Percentiles rank a stretch among this genome's conserved stretches.
Conservation (phyloP, 768 basidiomycete species). For the Chalciporus chontae region DNA sequence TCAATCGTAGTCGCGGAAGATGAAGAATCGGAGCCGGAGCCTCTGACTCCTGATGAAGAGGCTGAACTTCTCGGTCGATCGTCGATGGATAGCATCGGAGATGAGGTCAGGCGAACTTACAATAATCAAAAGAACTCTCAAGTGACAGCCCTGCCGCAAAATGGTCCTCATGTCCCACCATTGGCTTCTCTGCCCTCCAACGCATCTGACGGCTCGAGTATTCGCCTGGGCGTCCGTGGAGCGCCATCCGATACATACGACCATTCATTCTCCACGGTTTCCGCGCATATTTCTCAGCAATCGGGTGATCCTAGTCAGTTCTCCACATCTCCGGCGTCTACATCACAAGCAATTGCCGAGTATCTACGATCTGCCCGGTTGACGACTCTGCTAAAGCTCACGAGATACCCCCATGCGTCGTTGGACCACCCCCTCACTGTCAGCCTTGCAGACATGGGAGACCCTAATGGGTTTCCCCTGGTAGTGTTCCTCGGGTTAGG, state of each 20-base stretch:
- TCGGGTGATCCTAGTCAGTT: conserved; percentile 27
- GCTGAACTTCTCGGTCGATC: conserved; percentile 71
- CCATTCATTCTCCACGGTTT: conserved; percentile 42
- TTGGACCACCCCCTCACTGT: conserved; percentile 72
- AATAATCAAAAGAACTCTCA: conserved; percentile 46
- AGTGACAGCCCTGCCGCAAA: conserved; percentile 37
- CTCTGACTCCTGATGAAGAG: conserved; percentile 52
- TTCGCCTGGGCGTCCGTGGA: conserved; percentile 23
- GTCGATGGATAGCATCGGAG: conserved; percentile 83
- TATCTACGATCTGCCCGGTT: conserved; percentile 85
- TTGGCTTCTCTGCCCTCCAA: conserved; percentile 37
- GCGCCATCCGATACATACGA: conserved; percentile 52
- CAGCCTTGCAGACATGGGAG: conserved; percentile 92
- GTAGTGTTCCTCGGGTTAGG: conserved; percentile 92
- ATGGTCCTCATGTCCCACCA: conserved; percentile 36
- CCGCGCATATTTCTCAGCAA: conserved; percentile 20
- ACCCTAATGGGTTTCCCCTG: conserved; percentile 79
- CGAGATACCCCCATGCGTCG: conserved; percentile 76
- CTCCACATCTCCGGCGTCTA: conserved; percentile 47
- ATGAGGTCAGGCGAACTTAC: conserved; percentile 72
- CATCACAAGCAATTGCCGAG: conserved; percentile 74
- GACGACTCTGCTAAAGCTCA: conserved; percentile 78
- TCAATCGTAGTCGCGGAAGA: conserved; percentile 45
- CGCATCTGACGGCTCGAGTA: conserved; percentile 55
- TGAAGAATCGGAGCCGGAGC: conserved; percentile 48